Evolutionary conservation across 2,329 filamentous ascomycete genomes (phyloP), one percentile per base, ranked within the genome.

Genomic region (Mycocentrospora acerina): DNA sequence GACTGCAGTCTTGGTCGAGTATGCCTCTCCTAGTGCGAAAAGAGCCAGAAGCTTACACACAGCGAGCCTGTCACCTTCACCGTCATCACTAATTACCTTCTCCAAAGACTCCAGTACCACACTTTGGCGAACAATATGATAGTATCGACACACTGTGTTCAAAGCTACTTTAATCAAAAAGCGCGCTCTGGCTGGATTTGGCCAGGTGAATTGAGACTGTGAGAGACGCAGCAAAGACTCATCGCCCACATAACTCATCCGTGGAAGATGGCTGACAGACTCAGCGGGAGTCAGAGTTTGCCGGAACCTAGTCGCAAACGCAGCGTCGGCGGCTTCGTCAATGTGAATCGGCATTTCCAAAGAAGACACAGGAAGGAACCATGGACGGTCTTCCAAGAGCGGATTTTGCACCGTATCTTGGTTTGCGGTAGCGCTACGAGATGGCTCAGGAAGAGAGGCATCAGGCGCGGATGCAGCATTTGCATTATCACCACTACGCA

Each of bases 21-120:
- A 75, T 22, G 71, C 66, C 40, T 75, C 71, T 0, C 73, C 73
- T 5, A 76, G 60, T 0, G 73, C 73, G 42, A 76, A 72, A 3
- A 75, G 29, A 0, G 68, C 70, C 59, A 69, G 72, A 0, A 75
- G 39, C 30, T 73, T 73, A 44, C 69, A 70, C 10, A 60, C 64
- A 0, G 62, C 41, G 0, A 72, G 43, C 1, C 60, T 56, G 26
- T 67, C 63, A 4, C 56, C 60, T 9, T 60, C 64, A 6, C 55
- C 47, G 2, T 61, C 58, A 25, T 68, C 64, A 32, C 62, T 53
- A n/a, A 71, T 63, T 0, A 64, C 58, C 13, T 66, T 60, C 28
- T 73, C 67, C 0, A 75, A 44, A 1, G 57, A 57, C 2, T 66
- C 62, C 0, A 69, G 41, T 4, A 73, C 63, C 5, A 59, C 57